phyloP scores from a whole-genome alignment of 306 rosid species.

The Betula pendula region DNA sequence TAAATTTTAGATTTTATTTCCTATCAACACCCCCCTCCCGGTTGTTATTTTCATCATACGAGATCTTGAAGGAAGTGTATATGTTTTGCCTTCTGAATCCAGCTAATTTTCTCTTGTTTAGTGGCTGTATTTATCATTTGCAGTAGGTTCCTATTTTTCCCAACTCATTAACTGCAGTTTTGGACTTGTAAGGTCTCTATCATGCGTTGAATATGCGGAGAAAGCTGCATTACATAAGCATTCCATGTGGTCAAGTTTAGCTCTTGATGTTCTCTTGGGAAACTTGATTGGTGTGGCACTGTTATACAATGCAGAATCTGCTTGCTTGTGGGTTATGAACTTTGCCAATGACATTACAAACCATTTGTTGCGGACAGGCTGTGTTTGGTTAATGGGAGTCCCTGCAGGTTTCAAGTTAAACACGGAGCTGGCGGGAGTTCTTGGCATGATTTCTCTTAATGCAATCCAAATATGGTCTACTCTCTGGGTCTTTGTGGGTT shows the following conservation, averaged over 20 bases:
- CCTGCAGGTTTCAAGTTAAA: conserved; percentile 98
- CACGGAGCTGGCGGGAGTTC: conserved; percentile 77
- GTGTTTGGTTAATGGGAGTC: conserved; percentile 97
- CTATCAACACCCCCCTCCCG: no score
- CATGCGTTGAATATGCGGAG: conserved; percentile 82
- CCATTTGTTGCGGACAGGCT: conserved; percentile 78
- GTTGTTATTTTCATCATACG: neutral
- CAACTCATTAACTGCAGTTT: conserved; percentile 37
- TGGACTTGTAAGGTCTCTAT: conserved; percentile 57
- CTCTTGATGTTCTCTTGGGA: conserved; percentile 75
- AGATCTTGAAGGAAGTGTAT: neutral
- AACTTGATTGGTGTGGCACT: conserved; percentile 74
- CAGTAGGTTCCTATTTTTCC: conserved; percentile 22
- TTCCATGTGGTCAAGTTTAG: conserved; percentile 82
- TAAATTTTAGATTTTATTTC: neutral
- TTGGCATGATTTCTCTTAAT: conserved; percentile 84
- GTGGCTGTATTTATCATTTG: conserved; percentile 17
- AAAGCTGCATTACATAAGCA: conserved; percentile 81
- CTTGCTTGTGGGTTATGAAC: conserved; percentile 49
- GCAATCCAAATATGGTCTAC: conserved; percentile 94
- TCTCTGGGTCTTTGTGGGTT: conserved; percentile 74
- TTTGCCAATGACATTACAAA: conserved; percentile 63
- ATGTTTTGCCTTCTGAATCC: neutral
- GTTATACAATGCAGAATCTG: conserved; percentile 58
- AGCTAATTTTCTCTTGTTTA: conserved; percentile 15